A percentile compares a stretch with the other conserved stretches of the same genome.
Conservation (phyloP, 768 basidiomycete species). For the Hemileccinum impolitum region DNA sequence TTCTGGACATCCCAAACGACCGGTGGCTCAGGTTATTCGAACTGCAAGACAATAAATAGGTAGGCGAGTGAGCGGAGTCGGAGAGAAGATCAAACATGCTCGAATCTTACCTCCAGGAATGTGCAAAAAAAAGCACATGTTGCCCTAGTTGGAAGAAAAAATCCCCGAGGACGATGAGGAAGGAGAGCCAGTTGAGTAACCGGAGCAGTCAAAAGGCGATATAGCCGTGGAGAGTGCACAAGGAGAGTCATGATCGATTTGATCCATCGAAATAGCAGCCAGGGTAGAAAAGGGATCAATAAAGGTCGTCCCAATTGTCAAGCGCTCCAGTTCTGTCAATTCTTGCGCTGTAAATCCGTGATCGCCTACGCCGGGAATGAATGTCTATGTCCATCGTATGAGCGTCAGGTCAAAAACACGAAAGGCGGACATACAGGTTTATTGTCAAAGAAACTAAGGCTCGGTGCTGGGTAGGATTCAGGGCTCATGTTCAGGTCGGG, state of each 20-base stretch:
- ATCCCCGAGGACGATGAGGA: slow-evolving; percentile 12
- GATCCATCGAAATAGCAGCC: not conserved
- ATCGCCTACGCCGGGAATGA: not conserved
- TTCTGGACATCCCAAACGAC: too few relatives aligned
- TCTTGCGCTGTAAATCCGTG: slow-evolving; percentile 8
- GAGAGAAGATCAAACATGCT: not conserved
- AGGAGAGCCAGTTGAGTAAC: slow-evolving; percentile 11
- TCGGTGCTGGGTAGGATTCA: not conserved
- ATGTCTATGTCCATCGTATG: slow-evolving; percentile 2
- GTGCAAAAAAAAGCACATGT: not conserved
- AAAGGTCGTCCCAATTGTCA: slow-evolving; percentile 18
- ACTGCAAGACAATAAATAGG: not conserved
- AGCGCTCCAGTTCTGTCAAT: slow-evolving; percentile 15
- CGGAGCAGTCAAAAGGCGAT: slow-evolving; percentile 19
- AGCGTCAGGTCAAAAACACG: not conserved
- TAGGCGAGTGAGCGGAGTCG: not conserved
- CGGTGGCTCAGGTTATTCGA: not conserved
- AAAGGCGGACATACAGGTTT: slow-evolving; percentile 14
- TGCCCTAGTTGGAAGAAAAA: slow-evolving; percentile 1
- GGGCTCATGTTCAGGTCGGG: slow-evolving; percentile 1
- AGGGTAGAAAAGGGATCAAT: slow-evolving; percentile 22
- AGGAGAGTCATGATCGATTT: not conserved
- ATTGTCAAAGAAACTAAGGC: slow-evolving; percentile 6
- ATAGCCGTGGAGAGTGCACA: slow-evolving; percentile 4
- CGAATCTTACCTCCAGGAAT: not conserved